Percentiles rank a stretch among this genome's conserved stretches.
Evolutionary conservation across 1,284 basidiomycete genomes (phyloP).

Genomic region (Boletellus sp.): DNA sequence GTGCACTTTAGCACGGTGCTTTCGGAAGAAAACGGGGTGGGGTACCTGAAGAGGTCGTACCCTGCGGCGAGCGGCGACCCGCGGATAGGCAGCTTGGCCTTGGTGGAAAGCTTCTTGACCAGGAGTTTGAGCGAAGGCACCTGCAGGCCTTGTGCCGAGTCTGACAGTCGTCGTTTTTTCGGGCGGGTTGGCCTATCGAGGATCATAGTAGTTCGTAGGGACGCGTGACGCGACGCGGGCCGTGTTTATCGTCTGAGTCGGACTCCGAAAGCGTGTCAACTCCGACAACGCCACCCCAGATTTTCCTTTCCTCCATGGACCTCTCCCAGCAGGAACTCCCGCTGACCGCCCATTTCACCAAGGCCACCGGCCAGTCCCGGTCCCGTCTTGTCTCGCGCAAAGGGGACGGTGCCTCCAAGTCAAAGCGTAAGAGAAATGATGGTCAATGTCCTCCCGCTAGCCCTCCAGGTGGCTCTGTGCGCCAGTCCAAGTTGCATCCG

Average conservation of each 20-base stretch:
- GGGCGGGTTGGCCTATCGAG: constrained; percentile 35
- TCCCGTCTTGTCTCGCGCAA: neutral
- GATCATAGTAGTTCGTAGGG: constrained; percentile 18
- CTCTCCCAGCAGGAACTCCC: constrained; percentile 34
- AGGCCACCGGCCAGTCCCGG: constrained; percentile 6
- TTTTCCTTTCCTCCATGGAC: constrained; percentile 22
- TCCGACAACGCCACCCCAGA: constrained; percentile 28
- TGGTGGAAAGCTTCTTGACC: constrained; percentile 81
- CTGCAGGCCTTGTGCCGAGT: constrained; percentile 20
- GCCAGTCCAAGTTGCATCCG: constrained; percentile 5
- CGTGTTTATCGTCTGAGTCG: constrained; percentile 8
- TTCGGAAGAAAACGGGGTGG: neutral
- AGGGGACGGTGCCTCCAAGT: constrained; percentile 3
- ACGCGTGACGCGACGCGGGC: constrained; percentile 31
- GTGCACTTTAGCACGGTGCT: constrained; percentile 3
- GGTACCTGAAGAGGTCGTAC: constrained; percentile 88
- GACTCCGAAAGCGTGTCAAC: constrained; percentile 37
- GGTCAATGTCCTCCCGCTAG: neutral
- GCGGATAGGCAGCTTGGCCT: constrained; percentile 83
- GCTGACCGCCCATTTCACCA: constrained; percentile 27
- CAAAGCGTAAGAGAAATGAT: constrained; percentile 21
- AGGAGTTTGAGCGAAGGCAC: constrained; percentile 55
- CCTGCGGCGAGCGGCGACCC: constrained; percentile 87
- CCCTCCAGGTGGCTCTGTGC: neutral
- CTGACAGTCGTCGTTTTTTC: constrained; percentile 61